A percentile compares a stretch with the other conserved stretches of the same genome.
These are phyloP conservation scores for Fomitopsis palustris DNA, from an alignment of 1,284 basidiomycete genomes.

Conservation along the genomic window DNA sequence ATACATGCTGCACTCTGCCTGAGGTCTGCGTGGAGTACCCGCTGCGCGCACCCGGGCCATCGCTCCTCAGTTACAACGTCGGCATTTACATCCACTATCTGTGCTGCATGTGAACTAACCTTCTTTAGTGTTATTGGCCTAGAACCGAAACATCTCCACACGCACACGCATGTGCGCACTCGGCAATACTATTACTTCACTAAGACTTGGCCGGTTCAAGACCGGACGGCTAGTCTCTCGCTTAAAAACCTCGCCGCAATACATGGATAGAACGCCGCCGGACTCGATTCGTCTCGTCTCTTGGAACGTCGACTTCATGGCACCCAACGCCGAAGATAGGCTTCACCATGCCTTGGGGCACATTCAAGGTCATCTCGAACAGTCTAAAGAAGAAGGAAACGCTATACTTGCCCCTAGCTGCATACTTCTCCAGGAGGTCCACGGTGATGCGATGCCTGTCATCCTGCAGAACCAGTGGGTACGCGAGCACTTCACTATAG, in stretches of 20 bases:
- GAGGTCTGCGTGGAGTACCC: no score
- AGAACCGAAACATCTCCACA: not conserved
- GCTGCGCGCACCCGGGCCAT: no score
- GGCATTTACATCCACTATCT: no score
- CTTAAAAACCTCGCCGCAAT: not conserved
- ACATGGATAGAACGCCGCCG: slow-evolving; percentile 20
- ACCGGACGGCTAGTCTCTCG: not conserved
- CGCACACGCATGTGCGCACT: not conserved
- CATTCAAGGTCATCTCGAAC: slow-evolving; percentile 49
- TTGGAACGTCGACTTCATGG: slow-evolving; percentile 64
- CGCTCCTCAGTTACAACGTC: no score
- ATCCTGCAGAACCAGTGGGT: slow-evolving; percentile 50
- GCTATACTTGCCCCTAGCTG: slow-evolving; percentile 49
- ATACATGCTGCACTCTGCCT: no score
- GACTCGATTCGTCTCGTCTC: slow-evolving; percentile 51
- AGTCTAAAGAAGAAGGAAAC: slow-evolving; percentile 25
- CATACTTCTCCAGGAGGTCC: slow-evolving; percentile 67
- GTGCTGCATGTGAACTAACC: not conserved
- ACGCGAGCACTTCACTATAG: slow-evolving; percentile 50
- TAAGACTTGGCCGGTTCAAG: not conserved
- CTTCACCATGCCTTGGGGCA: slow-evolving; percentile 46
- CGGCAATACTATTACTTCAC: not conserved
- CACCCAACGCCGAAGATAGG: slow-evolving; percentile 35
- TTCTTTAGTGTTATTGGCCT: not conserved
- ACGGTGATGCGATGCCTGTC: slow-evolving; percentile 39